Conservation (phyloP, 352 stramenopile species). For the Phytopythium sindhum region DNA sequence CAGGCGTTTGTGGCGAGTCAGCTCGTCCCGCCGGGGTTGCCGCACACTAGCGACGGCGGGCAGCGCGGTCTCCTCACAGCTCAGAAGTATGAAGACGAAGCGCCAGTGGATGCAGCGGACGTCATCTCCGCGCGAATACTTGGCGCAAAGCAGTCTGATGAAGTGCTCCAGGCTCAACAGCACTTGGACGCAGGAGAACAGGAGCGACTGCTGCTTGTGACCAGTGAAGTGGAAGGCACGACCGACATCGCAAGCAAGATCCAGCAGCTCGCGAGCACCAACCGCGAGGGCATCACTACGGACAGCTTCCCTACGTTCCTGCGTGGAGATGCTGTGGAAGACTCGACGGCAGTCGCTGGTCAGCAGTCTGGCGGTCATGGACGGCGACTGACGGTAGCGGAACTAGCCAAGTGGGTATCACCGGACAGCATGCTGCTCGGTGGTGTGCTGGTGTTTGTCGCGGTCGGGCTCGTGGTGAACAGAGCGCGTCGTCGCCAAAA, state of each 20-base stretch:
- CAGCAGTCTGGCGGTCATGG: background rate
- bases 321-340: background rate
- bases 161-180: background rate
- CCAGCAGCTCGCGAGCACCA: background rate
- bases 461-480: constrained; percentile 1
- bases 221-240: background rate
- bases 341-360: background rate
- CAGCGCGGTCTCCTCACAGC: background rate
- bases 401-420: background rate
- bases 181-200: background rate
- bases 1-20: constrained; percentile 1
- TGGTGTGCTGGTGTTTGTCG: background rate
- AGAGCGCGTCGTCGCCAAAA: background rate
- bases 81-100: background rate
- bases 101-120: background rate
- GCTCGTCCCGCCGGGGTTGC: background rate
- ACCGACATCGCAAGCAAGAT: background rate
- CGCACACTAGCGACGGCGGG: background rate
- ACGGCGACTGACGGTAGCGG: background rate
- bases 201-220: background rate
- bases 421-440: constrained; percentile 1
- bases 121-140: constrained; percentile 1
- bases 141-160: background rate
- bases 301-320: constrained; percentile 2
- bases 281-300: background rate